A percentile compares a stretch with the other conserved stretches of the same genome.
These are phyloP conservation scores for Zygoascus hellenicus DNA, from an alignment of 1,139 yeast genomes.

Conservation along the genomic window DNA sequence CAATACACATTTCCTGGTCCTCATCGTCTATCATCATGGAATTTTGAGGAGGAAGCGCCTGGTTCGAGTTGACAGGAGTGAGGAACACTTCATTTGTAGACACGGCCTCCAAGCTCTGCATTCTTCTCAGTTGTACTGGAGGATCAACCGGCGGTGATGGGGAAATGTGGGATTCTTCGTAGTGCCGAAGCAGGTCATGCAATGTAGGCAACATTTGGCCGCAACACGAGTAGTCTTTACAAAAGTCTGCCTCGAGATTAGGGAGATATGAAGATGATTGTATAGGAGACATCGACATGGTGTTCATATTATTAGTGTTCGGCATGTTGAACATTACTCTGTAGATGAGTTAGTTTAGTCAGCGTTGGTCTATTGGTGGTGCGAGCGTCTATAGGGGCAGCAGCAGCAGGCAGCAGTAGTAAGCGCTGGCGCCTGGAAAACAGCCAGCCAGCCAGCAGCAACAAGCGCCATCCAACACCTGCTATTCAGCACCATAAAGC, in stretches of 20 bases:
- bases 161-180: slow-evolving; percentile 92
- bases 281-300: slow-evolving; percentile 44
- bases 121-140: slow-evolving; percentile 34
- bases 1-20: slow-evolving; percentile 41
- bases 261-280: slow-evolving; percentile 75
- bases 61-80: slow-evolving; percentile 25
- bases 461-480: too few species aligned
- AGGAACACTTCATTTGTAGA: slow-evolving; percentile 87
- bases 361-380: too few species aligned
- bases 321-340: slow-evolving; percentile 25
- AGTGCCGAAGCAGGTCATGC: slow-evolving; percentile 88
- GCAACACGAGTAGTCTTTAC: slow-evolving; percentile 95
- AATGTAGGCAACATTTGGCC: slow-evolving; percentile 87
- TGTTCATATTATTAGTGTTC: slow-evolving; percentile 30
- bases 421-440: not conserved
- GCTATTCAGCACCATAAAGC: too few species aligned
- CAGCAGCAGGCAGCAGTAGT: not conserved
- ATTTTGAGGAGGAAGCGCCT: not conserved
- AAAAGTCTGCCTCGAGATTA: slow-evolving; percentile 88
- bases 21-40: slow-evolving; percentile 34
- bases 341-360: not conserved
- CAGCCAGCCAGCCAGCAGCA: too few species aligned
- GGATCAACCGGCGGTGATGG: slow-evolving; percentile 53
- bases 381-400: not conserved
- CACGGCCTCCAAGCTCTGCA: slow-evolving; percentile 53